These are phyloP conservation scores for Aspergillus pseudoglaucus DNA, from an alignment of 2,329 filamentous ascomycete species.

Conservation along the genomic window DNA sequence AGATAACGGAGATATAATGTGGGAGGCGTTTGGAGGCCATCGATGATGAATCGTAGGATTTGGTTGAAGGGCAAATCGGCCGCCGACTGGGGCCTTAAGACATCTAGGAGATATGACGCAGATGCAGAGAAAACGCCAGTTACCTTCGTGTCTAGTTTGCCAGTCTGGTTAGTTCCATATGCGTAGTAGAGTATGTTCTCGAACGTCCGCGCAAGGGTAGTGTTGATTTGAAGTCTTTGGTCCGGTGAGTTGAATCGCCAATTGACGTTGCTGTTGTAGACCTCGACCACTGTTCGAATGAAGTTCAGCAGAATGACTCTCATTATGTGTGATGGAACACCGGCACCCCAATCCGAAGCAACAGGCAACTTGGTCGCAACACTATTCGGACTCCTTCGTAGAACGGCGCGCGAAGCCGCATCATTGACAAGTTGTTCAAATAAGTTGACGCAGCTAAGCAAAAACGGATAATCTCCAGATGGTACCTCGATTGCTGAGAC, in stretches of 20 bases:
- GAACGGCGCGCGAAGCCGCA: slow-evolving; percentile 53
- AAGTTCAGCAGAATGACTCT: slow-evolving; percentile 65
- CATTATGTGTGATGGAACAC: slow-evolving; percentile 72
- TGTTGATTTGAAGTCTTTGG: slow-evolving; percentile 63
- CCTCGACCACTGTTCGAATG: slow-evolving; percentile 68
- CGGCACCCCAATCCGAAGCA: slow-evolving; percentile 52
- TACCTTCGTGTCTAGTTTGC: slow-evolving; percentile 43
- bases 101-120: slow-evolving; percentile 68
- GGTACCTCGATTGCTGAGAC: slow-evolving; percentile 77
- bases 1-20: slow-evolving; percentile 55
- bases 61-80: slow-evolving; percentile 71
- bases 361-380: slow-evolving; percentile 24
- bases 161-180: slow-evolving; percentile 65
- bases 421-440: slow-evolving; percentile 72
- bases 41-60: slow-evolving; percentile 63
- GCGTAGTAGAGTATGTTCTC: slow-evolving; percentile 64
- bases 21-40: slow-evolving; percentile 54
- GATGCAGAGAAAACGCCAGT: slow-evolving; percentile 63
- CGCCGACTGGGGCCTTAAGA: slow-evolving; percentile 65
- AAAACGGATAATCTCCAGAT: slow-evolving; percentile 67
- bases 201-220: slow-evolving; percentile 62
- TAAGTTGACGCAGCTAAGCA: slow-evolving; percentile 65
- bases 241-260: slow-evolving; percentile 72
- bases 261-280: slow-evolving; percentile 75
- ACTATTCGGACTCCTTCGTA: slow-evolving; percentile 31